phyloP scores from a whole-genome alignment of 805 yeast species.

The Candida peoriensis region DNA sequence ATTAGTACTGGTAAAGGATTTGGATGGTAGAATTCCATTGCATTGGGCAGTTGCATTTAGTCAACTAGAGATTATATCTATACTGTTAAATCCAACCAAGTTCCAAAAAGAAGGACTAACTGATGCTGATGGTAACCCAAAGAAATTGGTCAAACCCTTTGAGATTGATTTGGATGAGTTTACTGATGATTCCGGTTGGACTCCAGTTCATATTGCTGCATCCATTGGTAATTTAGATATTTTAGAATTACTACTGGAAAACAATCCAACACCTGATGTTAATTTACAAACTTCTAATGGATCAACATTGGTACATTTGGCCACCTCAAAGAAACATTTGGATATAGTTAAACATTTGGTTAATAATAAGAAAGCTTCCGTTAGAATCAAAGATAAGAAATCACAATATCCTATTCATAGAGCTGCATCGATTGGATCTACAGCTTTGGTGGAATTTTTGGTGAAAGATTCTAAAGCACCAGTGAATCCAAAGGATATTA shows the following conservation, averaged over 20 bases:
- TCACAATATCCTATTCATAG: slow-evolving; percentile 70
- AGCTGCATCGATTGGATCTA: slow-evolving; percentile 75
- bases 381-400: slow-evolving; percentile 60
- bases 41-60: slow-evolving; percentile 85
- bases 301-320: slow-evolving; percentile 69
- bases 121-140: too few relatives aligned
- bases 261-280: slow-evolving; percentile 54
- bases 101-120: slow-evolving; percentile 14
- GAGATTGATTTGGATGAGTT: slow-evolving; percentile 62
- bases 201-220: slow-evolving; percentile 78
- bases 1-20: slow-evolving; percentile 46
- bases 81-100: slow-evolving; percentile 35
- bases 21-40: slow-evolving; percentile 73
- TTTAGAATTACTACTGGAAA: slow-evolving; percentile 43
- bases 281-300: slow-evolving; percentile 62
- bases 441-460: slow-evolving; percentile 49
- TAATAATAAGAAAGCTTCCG: slow-evolving; percentile 44
- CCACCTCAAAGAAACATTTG: slow-evolving; percentile 63
- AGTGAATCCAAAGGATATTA: slow-evolving; percentile 59
- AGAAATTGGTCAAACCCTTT: slow-evolving; percentile 14
- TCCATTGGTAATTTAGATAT: slow-evolving; percentile 62
- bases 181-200: slow-evolving; percentile 80
- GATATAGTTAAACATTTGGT: slow-evolving; percentile 52
- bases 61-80: slow-evolving; percentile 44
- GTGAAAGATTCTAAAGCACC: slow-evolving; percentile 51